Conservation (phyloP, 75 land plant species). For the Cupressus sempervirens region DNA sequence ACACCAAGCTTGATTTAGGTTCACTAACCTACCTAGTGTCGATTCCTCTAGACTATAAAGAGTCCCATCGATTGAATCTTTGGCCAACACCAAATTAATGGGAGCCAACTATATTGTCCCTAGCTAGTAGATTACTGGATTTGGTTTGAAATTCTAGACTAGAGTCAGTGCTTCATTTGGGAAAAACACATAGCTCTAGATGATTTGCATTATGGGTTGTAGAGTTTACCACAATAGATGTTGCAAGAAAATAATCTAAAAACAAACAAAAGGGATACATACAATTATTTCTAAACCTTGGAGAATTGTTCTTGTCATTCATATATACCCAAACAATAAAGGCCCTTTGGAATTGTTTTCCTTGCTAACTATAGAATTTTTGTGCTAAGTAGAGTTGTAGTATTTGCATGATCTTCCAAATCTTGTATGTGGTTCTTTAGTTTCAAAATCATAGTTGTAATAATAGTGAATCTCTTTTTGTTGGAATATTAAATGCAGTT, state of each 20-base stretch:
- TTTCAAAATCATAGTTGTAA: slow-evolving; percentile 80
- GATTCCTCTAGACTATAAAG: too few species aligned
- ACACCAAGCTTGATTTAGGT: too few species aligned
- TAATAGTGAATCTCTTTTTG: slow-evolving; percentile 88
- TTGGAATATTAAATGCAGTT: slow-evolving; percentile 69
- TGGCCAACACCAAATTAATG: too few species aligned
- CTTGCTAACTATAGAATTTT: slow-evolving; percentile 85
- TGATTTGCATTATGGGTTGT: slow-evolving; percentile 61
- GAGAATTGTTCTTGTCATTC: slow-evolving; percentile 18
- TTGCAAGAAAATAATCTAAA: slow-evolving; percentile 85
- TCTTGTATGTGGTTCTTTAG: slow-evolving; percentile 72
- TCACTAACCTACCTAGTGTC: too few species aligned
- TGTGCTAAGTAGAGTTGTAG: slow-evolving; percentile 54
- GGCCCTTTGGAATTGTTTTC: slow-evolving; percentile 85
- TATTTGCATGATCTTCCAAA: slow-evolving; percentile 63
- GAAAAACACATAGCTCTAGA: slow-evolving; percentile 71
- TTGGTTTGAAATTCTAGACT: too few species aligned
- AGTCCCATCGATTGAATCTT: too few species aligned
- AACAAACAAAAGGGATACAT: slow-evolving; percentile 78
- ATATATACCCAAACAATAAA: slow-evolving; percentile 67
- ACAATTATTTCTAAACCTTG: slow-evolving; percentile 55
- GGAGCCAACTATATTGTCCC: too few species aligned
- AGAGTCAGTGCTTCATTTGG: too few species aligned
- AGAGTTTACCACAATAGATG: slow-evolving; percentile 98
- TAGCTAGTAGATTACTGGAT: too few species aligned